Evolutionary conservation across 2,329 filamentous ascomycete species (phyloP).

Genomic region (Colletotrichum salicis): DNA sequence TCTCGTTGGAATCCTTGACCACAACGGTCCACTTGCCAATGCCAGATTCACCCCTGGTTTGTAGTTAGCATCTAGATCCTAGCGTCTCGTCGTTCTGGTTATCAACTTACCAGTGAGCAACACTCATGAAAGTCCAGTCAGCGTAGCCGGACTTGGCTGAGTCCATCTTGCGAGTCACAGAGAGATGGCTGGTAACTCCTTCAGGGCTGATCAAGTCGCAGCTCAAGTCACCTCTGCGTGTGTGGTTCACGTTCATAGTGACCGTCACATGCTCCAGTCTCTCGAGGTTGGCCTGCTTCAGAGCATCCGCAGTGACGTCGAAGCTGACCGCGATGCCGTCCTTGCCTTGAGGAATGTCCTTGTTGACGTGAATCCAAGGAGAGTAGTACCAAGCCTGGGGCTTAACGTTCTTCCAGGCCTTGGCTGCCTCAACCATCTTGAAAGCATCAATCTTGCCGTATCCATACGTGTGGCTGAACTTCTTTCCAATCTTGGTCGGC

Average conservation of each 20-base stretch:
- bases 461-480: constrained; percentile 93
- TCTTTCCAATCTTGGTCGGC: constrained; percentile 80
- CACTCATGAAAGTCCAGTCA: constrained; percentile 99
- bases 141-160: constrained; percentile 75
- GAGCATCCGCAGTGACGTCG: constrained; percentile 82
- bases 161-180: constrained; percentile 79
- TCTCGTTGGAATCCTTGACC: constrained; percentile 84
- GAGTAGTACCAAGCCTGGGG: constrained; percentile 95
- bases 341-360: constrained; percentile 85
- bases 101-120: constrained; percentile 84
- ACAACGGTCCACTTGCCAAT: constrained; percentile 91
- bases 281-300: constrained; percentile 84
- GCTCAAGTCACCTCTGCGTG: constrained; percentile 87
- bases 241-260: constrained; percentile 95
- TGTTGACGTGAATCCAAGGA: constrained; percentile 91
- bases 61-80: neutral
- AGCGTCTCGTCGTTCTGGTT: too few relatives aligned
- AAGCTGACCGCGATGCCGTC: constrained; percentile 83
- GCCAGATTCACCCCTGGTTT: constrained; percentile 81
- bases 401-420: constrained; percentile 87
- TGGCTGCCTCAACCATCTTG: constrained; percentile 84
- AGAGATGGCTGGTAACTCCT: constrained; percentile 84
- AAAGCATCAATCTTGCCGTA: constrained; percentile 96
- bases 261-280: constrained; percentile 94
- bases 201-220: constrained; percentile 89